phyloP scores from a whole-genome alignment of 495 filamentous ascomycete species.

The Annulohypoxylon nitens region DNA sequence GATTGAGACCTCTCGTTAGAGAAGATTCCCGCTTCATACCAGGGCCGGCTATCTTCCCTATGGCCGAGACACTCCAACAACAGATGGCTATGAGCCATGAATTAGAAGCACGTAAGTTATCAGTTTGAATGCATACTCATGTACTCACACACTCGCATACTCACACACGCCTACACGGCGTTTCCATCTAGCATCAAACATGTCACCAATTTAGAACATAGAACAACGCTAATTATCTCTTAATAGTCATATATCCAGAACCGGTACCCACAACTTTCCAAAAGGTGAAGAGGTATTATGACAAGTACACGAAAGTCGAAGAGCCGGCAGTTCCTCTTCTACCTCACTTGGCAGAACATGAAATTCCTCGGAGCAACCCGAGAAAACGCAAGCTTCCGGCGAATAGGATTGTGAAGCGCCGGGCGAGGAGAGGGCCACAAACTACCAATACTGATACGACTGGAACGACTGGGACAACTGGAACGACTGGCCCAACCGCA shows the following conservation, averaged over 20 bases:
- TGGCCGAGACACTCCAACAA: slow-evolving; percentile 50
- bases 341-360: slow-evolving; percentile 15
- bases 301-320: background rate
- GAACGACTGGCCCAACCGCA: background rate
- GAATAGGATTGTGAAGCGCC: slow-evolving; percentile 10
- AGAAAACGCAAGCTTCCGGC: slow-evolving; percentile 50
- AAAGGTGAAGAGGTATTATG: slow-evolving; percentile 16
- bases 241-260: slow-evolving; percentile 27
- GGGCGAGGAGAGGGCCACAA: background rate
- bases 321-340: slow-evolving; percentile 35
- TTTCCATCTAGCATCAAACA: no score
- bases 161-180: background rate
- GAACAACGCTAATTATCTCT: slow-evolving; percentile 13
- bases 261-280: slow-evolving; percentile 2
- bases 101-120: slow-evolving; percentile 41
- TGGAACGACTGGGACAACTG: background rate
- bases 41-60: slow-evolving; percentile 50
- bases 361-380: slow-evolving; percentile 48
- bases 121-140: background rate
- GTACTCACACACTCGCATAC: background rate
- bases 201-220: background rate
- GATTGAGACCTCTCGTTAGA: slow-evolving; percentile 28
- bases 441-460: background rate
- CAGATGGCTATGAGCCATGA: slow-evolving; percentile 37
- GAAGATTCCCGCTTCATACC: slow-evolving; percentile 31